phyloP scores from a whole-genome alignment of 768 basidiomycete genomes.

The Strobilomyces confusus region DNA sequence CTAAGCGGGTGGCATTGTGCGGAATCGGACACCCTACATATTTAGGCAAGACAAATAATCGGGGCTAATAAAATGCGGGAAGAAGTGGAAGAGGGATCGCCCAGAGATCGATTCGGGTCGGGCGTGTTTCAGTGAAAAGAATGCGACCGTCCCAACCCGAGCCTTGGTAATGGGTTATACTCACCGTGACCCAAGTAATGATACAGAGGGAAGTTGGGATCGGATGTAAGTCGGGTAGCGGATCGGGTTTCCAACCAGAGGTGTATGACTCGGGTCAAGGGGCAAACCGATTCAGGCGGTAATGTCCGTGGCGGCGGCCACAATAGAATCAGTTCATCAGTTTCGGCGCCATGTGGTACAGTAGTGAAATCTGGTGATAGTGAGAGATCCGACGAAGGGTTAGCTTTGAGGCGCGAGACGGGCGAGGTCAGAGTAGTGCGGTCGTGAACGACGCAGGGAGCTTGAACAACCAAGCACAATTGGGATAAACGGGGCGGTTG shows the following conservation, averaged over 20 bases:
- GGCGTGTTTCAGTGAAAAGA: no score
- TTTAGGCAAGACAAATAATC: no score
- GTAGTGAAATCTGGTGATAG: constrained; percentile 8
- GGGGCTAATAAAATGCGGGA: no score
- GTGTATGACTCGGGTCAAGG: constrained; percentile 4
- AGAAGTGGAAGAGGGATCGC: no score
- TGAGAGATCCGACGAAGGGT: not conserved
- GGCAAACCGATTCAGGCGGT: not conserved
- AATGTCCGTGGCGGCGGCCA: not conserved
- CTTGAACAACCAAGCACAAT: not conserved
- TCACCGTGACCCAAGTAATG: no score
- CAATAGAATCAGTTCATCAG: not conserved
- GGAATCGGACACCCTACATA: no score
- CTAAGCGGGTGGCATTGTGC: not conserved
- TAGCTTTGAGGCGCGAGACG: not conserved
- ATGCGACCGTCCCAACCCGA: no score
- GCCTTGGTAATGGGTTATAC: no score
- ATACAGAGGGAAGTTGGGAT: no score
- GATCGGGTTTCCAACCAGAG: not conserved
- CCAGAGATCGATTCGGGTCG: no score
- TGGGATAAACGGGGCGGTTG: no score
- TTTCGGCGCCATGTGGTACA: not conserved
- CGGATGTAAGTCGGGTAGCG: no score
- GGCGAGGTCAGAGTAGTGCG: not conserved
- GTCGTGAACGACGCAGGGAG: not conserved